A percentile compares a stretch with the other conserved stretches of the same genome.
These are phyloP conservation scores for Bothriochloa decipiens DNA, from an alignment of 176 grass and related monocot genomes.

Conservation along the genomic window DNA sequence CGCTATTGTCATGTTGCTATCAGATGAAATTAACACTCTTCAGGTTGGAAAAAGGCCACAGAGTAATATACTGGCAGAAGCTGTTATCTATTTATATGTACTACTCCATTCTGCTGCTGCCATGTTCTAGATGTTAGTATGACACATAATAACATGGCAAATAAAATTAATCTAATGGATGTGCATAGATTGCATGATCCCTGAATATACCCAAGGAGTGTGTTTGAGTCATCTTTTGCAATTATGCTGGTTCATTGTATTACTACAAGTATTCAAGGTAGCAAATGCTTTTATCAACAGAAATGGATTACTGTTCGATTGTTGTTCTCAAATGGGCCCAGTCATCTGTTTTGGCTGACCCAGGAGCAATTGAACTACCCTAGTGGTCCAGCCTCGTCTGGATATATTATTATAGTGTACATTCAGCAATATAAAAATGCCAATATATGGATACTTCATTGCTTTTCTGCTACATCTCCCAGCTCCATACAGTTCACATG, in stretches of 20 bases:
- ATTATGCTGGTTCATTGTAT: not conserved
- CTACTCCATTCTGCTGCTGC: not conserved
- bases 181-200: not conserved
- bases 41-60: not conserved
- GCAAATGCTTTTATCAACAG: conserved; percentile 9
- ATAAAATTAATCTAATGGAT: not conserved
- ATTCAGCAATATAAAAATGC: not conserved
- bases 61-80: not conserved
- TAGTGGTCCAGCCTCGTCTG: conserved; percentile 10
- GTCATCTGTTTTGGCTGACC: not conserved
- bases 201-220: not conserved
- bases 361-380: not conserved
- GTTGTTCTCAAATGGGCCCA: not conserved
- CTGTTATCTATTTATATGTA: not conserved
- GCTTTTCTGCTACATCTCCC: not conserved
- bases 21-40: conserved; percentile 8
- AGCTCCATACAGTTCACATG: not conserved
- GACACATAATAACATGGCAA: not conserved
- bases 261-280: not conserved
- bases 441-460: conserved; percentile 1
- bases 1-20: not conserved
- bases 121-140: not conserved
- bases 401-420: not conserved
- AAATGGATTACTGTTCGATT: not conserved
- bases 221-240: not conserved